A percentile compares a stretch with the other conserved stretches of the same genome.
These are phyloP conservation scores for Coniella lustricola DNA, from an alignment of 2,329 filamentous ascomycete genomes.

Conservation along the genomic window DNA sequence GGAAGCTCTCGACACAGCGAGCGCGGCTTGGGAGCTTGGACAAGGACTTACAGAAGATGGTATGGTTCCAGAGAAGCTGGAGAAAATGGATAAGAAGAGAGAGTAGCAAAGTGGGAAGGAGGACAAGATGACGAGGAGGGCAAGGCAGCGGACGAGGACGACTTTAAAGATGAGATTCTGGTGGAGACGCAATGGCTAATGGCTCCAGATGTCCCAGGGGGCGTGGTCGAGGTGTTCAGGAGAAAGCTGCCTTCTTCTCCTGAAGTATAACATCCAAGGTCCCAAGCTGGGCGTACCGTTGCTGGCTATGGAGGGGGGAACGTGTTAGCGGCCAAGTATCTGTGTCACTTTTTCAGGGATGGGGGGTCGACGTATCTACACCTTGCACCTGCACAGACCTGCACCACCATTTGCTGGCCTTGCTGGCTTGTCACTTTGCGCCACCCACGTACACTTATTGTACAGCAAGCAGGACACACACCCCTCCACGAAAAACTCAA, in stretches of 20 bases:
- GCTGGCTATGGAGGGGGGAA: background rate
- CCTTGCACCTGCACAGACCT: too few species aligned
- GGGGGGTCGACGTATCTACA: too few species aligned
- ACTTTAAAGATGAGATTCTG: constrained; percentile 17
- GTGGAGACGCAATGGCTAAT: constrained; percentile 6
- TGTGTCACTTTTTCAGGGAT: background rate
- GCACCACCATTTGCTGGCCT: background rate
- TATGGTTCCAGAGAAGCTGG: background rate
- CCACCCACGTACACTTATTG: background rate
- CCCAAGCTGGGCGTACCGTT: background rate
- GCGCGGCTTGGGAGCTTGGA: too few species aligned
- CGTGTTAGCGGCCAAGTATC: constrained; percentile 1
- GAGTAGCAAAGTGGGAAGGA: constrained; percentile 6
- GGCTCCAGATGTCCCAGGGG: constrained; percentile 12
- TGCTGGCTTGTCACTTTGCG: constrained; percentile 8
- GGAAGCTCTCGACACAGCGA: constrained; percentile 1
- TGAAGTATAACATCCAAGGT: constrained; percentile 4
- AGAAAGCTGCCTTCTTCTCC: constrained; percentile 8
- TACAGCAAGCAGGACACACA: too few species aligned
- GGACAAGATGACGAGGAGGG: background rate
- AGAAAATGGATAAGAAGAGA: constrained; percentile 4
- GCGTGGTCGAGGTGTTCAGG: constrained; percentile 5
- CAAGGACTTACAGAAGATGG: constrained; percentile 2
- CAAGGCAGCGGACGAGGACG: constrained; percentile 13
- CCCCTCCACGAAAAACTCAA: too few species aligned